Evolutionary conservation across 345 rosid genomes (phyloP).

Genomic region (Citrus mangshanensis): DNA sequence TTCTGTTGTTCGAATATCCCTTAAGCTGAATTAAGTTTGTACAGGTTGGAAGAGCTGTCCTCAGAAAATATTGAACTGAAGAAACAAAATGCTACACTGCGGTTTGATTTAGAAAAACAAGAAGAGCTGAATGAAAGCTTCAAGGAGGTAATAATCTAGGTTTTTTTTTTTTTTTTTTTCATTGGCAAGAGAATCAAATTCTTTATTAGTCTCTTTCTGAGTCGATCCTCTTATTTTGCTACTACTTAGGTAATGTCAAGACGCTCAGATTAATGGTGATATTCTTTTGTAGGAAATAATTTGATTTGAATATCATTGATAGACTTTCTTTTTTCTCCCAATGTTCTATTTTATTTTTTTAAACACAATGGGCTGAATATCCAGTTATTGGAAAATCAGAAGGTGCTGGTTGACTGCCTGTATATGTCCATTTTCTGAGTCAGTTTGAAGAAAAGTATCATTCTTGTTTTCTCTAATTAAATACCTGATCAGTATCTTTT

Average conservation of each 20-base stretch:
- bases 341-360: too few species aligned
- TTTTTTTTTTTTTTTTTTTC: not conserved
- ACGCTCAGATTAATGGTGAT: not conserved
- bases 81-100: slow-evolving; percentile 54
- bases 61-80: slow-evolving; percentile 57
- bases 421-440: not conserved
- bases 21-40: not conserved
- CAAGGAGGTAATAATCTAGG: slow-evolving; percentile 45
- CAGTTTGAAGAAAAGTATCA: not conserved
- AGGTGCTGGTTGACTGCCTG: not conserved
- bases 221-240: not conserved
- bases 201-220: not conserved
- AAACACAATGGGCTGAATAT: not conserved
- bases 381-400: not conserved
- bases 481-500: not conserved
- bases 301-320: not conserved
- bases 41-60: slow-evolving; percentile 72
- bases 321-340: not conserved
- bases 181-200: slow-evolving; percentile 32
- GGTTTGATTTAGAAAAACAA: slow-evolving; percentile 51
- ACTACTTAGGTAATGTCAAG: slow-evolving; percentile 1
- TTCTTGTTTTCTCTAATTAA: not conserved
- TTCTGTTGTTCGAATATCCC: not conserved
- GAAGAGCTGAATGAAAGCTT: slow-evolving; percentile 55
- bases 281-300: not conserved